Percentiles rank a stretch among this genome's conserved stretches.
phyloP scores from a whole-genome alignment of 805 yeast genomes.

The Dipodascus albidus region DNA sequence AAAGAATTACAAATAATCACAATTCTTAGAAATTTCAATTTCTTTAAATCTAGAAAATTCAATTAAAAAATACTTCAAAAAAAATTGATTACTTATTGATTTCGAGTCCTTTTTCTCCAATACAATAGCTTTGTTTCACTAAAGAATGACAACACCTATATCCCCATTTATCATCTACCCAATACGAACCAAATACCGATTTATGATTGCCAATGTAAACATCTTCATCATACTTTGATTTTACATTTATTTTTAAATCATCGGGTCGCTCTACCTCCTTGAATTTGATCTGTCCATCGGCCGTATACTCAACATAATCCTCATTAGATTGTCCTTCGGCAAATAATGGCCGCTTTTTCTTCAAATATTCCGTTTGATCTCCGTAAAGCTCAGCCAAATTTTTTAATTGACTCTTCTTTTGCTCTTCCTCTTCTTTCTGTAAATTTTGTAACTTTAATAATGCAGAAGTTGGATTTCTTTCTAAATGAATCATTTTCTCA shows the following conservation, averaged over 20 bases:
- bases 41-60: too few species aligned
- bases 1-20: too few species aligned
- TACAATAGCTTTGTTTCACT: constrained; percentile 26
- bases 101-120: constrained; percentile 18
- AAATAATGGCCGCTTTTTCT: constrained; percentile 7
- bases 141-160: constrained; percentile 31
- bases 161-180: constrained; percentile 34
- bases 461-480: constrained; percentile 39
- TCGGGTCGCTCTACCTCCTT: background rate
- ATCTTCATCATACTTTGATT: constrained; percentile 29
- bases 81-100: constrained; percentile 3
- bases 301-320: background rate
- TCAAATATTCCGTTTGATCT: constrained; percentile 13
- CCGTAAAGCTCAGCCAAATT: constrained; percentile 32
- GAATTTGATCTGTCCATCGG: background rate
- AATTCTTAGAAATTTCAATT: too few species aligned
- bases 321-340: background rate
- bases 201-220: constrained; percentile 29
- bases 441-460: constrained; percentile 27
- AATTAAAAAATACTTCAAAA: too few species aligned
- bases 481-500: constrained; percentile 16
- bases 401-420: constrained; percentile 23
- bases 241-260: background rate
- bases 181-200: constrained; percentile 35
- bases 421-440: constrained; percentile 22